Evolutionary conservation across 2,329 filamentous ascomycete species (phyloP).

Genomic region (Sporothrix brasiliensis): DNA sequence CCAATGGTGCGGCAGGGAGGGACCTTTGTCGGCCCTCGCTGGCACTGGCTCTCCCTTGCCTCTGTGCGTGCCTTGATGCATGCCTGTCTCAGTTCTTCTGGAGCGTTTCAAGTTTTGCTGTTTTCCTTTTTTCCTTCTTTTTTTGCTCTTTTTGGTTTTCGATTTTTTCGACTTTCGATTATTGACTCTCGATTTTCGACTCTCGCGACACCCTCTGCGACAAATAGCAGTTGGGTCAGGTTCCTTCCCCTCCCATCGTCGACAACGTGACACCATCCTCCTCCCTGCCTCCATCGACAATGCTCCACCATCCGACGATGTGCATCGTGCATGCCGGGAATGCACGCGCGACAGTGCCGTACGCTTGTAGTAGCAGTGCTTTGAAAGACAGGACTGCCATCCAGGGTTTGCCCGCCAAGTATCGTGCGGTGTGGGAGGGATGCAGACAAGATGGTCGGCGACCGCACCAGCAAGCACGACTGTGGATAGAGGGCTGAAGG

Average conservation of each 20-base stretch:
- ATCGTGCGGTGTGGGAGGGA: background rate
- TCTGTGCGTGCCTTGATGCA: constrained; percentile 22
- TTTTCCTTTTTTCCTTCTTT: too few relatives aligned
- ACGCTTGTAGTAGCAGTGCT: background rate
- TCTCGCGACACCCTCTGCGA: constrained; percentile 32
- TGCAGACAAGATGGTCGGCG: background rate
- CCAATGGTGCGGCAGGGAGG: background rate
- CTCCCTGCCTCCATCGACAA: constrained; percentile 1
- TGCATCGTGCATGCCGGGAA: constrained; percentile 12
- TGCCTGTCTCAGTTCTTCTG: constrained; percentile 15
- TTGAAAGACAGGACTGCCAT: background rate
- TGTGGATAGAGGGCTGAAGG: background rate
- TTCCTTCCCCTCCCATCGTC: background rate
- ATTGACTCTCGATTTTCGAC: background rate
- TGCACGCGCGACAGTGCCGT: constrained; percentile 7
- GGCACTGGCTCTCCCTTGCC: background rate
- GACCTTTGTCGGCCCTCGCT: background rate
- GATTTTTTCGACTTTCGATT: too few relatives aligned
- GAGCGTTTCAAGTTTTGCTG: constrained; percentile 5
- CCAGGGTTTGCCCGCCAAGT: background rate
- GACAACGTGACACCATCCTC: background rate
- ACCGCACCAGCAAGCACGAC: background rate
- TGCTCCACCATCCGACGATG: background rate
- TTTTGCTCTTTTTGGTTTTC: background rate
- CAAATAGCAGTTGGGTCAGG: constrained; percentile 10